phyloP scores from a whole-genome alignment of 2,329 filamentous ascomycete genomes.

The Nannizziopsis barbatae region DNA sequence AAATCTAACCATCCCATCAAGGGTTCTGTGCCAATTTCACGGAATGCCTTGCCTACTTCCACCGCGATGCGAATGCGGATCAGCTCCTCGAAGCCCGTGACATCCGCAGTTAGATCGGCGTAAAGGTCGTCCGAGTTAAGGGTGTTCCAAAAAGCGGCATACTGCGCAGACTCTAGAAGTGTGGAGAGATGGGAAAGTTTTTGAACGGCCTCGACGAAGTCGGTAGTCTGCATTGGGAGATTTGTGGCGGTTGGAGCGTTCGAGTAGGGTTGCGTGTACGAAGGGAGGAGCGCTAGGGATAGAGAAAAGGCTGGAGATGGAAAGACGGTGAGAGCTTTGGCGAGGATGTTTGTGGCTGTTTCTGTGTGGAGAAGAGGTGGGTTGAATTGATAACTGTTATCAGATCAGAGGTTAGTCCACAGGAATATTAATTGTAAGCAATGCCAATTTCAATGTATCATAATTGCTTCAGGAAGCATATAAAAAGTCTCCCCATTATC shows the following conservation, averaged over 20 bases:
- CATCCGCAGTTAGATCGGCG: slow-evolving; percentile 88
- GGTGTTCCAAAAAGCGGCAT: slow-evolving; percentile 83
- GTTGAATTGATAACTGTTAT: slow-evolving; percentile 91
- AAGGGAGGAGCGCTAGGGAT: slow-evolving; percentile 83
- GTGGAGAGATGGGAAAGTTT: slow-evolving; percentile 77
- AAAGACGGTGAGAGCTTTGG: slow-evolving; percentile 96
- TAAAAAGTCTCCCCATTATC: slow-evolving; percentile 46
- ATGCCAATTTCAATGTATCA: background rate
- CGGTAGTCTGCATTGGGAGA: slow-evolving; percentile 30
- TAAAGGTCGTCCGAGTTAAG: slow-evolving; percentile 91
- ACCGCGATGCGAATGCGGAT: slow-evolving; percentile 82
- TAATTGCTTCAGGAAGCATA: slow-evolving; percentile 31
- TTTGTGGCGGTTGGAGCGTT: slow-evolving; percentile 41
- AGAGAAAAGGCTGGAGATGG: slow-evolving; percentile 91
- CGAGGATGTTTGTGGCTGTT: slow-evolving; percentile 96
- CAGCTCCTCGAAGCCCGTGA: slow-evolving; percentile 86
- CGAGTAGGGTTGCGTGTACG: slow-evolving; percentile 58
- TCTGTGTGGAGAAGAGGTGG: slow-evolving; percentile 94
- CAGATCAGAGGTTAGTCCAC: background rate
- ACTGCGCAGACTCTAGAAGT: slow-evolving; percentile 81
- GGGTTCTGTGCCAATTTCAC: slow-evolving; percentile 56
- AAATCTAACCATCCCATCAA: slow-evolving; percentile 68
- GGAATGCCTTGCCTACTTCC: slow-evolving; percentile 69
- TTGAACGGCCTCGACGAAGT: slow-evolving; percentile 73
- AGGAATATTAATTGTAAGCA: background rate